Evolutionary conservation across 2,329 filamentous ascomycete species (phyloP).

Genomic region (Hypoxylon sp.): DNA sequence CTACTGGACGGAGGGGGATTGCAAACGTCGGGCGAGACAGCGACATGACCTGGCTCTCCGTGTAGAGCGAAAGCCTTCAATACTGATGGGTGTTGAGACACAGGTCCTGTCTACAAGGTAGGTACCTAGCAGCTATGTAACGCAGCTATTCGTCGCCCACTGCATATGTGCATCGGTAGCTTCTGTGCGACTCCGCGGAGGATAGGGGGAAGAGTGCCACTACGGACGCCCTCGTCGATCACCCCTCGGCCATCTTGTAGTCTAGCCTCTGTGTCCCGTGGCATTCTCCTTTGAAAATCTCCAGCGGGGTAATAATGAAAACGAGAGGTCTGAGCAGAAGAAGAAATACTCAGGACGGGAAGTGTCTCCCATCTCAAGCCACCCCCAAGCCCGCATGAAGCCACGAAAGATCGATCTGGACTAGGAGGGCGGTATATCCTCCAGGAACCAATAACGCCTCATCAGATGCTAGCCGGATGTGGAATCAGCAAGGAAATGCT

Average conservation of each 20-base stretch:
- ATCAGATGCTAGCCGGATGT: conserved; percentile 3
- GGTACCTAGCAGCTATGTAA: conserved; percentile 33
- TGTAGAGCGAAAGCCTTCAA: conserved; percentile 18
- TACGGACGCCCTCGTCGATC: conserved; percentile 5
- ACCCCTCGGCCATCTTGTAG: conserved; percentile 12
- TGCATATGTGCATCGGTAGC: conserved; percentile 36
- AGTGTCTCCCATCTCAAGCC: conserved; percentile 3
- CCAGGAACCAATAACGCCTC: not conserved
- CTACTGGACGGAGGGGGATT: conserved; percentile 32
- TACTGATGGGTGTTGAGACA: conserved; percentile 30
- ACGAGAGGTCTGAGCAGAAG: conserved; percentile 20
- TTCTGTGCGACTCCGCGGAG: conserved; percentile 24
- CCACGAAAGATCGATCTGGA: conserved; percentile 28
- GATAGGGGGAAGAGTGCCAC: not conserved
- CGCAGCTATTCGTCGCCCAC: conserved; percentile 37
- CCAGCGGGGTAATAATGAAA: conserved; percentile 32
- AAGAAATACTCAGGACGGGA: conserved; percentile 29
- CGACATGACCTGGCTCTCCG: conserved; percentile 34
- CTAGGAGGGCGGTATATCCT: conserved; percentile 18
- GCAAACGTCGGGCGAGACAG: conserved; percentile 45
- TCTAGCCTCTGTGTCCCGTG: conserved; percentile 13
- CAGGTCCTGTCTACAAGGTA: conserved; percentile 21
- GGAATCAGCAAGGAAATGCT: conserved; percentile 4
- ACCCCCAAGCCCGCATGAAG: conserved; percentile 23
- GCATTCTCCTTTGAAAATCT: conserved; percentile 5